Evolutionary conservation across 169 alveolate species (phyloP), one percentile per base, ranked within the genome.

Genomic region (Ichthyophthirius multifiliis): DNA sequence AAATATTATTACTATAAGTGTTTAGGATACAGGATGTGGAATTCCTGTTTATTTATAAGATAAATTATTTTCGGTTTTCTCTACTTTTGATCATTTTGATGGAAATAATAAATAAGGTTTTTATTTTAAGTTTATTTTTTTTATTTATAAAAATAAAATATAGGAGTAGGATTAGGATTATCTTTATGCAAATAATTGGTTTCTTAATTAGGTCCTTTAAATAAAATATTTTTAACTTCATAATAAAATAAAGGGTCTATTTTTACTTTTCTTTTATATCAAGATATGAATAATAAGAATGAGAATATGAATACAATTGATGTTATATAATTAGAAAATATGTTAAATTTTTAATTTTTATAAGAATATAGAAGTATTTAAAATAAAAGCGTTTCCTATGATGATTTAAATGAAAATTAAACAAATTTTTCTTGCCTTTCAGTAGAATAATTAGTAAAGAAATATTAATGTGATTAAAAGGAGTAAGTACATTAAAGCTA

Each of bases 11-110:
- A 27, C 48, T 6, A 35, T 16, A 23, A 44, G 75, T 32, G 82
- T 81, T n/a, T 23, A 41, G 30, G 86, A 81, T 43, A 81, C 86
- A 1, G 86, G 86, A 46, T 81, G 67, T 5, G 86, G 86, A 4
- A 73, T 81, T 12, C 79, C 79, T 55, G 82, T 48, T 37, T 45
- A 81, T 55, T 27, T 73, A 7, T 71, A 74, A 39, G 45, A 74
- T 31, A 48, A 81, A 39, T 30, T 81, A 37, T 81, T 81, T 64
- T 13, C 67, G 37, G 48, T 81, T 41, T 81, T 44, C 48, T 73
- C 74, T 15, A 78, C 85, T 20, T 78, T 65, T 32, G 85, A 78
- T 45, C 32, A 55, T 30, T 43, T 64, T 30, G 48, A 71, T 43
- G 65, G 75, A 15, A 65, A 31, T 34, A 65, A 32, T 3, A 65